These are phyloP conservation scores for Cladosporium cucumerinum DNA, from an alignment of 2,329 filamentous ascomycete species.

Conservation along the genomic window DNA sequence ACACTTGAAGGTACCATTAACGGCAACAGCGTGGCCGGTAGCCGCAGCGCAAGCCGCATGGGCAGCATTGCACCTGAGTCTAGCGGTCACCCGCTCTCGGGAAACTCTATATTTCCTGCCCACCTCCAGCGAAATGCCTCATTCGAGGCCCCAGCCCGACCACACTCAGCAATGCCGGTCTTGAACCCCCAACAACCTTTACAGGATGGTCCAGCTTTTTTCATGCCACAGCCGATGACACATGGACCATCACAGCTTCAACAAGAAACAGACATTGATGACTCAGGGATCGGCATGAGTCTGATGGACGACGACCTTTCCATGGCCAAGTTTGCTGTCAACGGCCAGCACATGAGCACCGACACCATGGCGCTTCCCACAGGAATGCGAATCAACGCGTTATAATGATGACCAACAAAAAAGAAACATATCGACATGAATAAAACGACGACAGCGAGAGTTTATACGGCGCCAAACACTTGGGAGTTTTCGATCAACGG, in stretches of 20 bases:
- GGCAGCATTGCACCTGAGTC: slow-evolving; percentile 32
- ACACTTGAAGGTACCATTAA: slow-evolving; percentile 17
- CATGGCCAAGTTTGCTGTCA: slow-evolving; percentile 11
- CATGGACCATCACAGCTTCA: slow-evolving; percentile 19
- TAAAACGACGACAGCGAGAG: slow-evolving; percentile 9
- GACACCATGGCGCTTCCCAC: slow-evolving; percentile 9
- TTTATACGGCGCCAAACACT: slow-evolving; percentile 5
- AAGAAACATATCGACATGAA: slow-evolving; percentile 2
- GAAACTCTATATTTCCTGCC: slow-evolving; percentile 16
- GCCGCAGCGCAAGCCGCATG: slow-evolving; percentile 32
- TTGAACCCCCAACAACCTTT: slow-evolving; percentile 9
- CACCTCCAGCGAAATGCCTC: slow-evolving; percentile 11
- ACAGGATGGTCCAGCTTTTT: slow-evolving; percentile 15
- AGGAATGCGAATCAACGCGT: slow-evolving; percentile 13
- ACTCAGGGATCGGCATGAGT: slow-evolving; percentile 38
- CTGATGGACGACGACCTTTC: slow-evolving; percentile 35
- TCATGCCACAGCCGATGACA: slow-evolving; percentile 21
- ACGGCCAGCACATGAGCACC: slow-evolving; percentile 5
- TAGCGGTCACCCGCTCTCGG: slow-evolving; percentile 20
- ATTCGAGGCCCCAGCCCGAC: background rate
- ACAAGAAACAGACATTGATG: slow-evolving; percentile 35
- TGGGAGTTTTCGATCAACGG: slow-evolving; percentile 9
- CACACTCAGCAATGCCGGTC: slow-evolving; percentile 11
- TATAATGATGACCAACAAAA: slow-evolving; percentile 3
- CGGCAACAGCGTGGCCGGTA: slow-evolving; percentile 25